Evolutionary conservation across 768 basidiomycete genomes (phyloP).

Genomic region (Leccinum truebloodii): DNA sequence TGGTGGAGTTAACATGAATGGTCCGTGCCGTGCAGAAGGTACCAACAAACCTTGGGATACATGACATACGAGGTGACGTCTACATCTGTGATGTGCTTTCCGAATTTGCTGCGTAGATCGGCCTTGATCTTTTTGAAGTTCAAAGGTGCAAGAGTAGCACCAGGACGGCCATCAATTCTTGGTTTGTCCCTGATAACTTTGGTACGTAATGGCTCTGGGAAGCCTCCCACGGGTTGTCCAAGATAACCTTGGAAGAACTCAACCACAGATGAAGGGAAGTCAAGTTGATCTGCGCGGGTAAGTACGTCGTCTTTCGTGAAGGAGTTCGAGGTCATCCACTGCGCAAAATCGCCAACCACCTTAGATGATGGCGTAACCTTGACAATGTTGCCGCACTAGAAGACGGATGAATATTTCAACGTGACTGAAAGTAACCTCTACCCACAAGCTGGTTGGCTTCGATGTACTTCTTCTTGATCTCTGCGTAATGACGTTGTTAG

Average conservation of each 20-base stretch:
- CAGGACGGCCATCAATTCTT: slow-evolving; percentile 92
- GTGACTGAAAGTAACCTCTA: slow-evolving; percentile 12
- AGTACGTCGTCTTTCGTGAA: slow-evolving; percentile 86
- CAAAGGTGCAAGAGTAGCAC: slow-evolving; percentile 80
- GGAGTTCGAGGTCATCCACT: slow-evolving; percentile 98
- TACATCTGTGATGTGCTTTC: slow-evolving; percentile 88
- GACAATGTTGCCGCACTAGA: slow-evolving; percentile 93
- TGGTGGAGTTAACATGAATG: slow-evolving; percentile 32
- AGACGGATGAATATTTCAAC: slow-evolving; percentile 9
- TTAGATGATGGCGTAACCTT: slow-evolving; percentile 99
- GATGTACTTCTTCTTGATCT: slow-evolving; percentile 98
- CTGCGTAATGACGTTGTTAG: slow-evolving; percentile 38
- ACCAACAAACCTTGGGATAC: slow-evolving; percentile 86
- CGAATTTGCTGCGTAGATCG: slow-evolving; percentile 90
- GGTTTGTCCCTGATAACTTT: slow-evolving; percentile 92
- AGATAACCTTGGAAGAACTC: slow-evolving; percentile 99
- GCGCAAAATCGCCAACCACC: slow-evolving; percentile 98
- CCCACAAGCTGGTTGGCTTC: slow-evolving; percentile 93
- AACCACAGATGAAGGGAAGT: slow-evolving; percentile 96
- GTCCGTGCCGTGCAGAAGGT: slow-evolving; percentile 6
- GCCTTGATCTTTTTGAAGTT: slow-evolving; percentile 97
- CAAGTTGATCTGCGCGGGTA: slow-evolving; percentile 82
- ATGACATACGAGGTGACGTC: slow-evolving; percentile 97
- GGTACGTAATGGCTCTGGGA: slow-evolving; percentile 94
- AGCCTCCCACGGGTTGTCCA: slow-evolving; percentile 96